Evolutionary conservation across 768 basidiomycete genomes (phyloP), one percentile per base, ranked within the genome.

Genomic region (Russula emetica): DNA sequence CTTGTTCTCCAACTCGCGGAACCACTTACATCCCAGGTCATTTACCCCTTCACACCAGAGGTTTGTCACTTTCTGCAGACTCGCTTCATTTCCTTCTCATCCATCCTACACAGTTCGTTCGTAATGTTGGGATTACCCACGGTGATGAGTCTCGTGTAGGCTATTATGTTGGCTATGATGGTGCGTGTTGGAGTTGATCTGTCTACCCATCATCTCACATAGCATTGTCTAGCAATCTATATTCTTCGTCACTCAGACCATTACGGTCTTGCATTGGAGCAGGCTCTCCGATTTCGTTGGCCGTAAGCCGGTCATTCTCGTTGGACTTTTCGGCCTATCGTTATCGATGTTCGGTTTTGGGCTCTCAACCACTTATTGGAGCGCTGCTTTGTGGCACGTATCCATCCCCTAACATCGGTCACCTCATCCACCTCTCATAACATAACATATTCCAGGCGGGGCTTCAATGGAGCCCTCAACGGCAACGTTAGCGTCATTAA

Each of bases 291-390:
- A 92, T 66, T 76, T 79, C 44, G 72, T 91, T 40, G 90, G 90
- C 26, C 84, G 90, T 51, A 90, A 87, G 67, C 89, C 90, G 0
- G 83, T 92, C 28, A 82, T 91, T 63, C 76, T 91, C 60, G 78
- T 72, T 0, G 90, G 90, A 2, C 74, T 91, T 1, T 73, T 81
- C 32, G 90, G 89, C 4, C 70, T 90, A 18, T 82, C 85, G 0
- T 38, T 81, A 13, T 88, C 87, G 0, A 89, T 90, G 85, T 84
- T 83, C 59, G 84, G 81, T 70, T 90, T 91, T 67, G 90, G 89
- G n/a, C 72, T 92, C 18, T 88, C 87, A 0, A 84, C 72, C 58
- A 85, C 86, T 0, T 90, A 87, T 69, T 83, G 79, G 82, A 84
- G 83, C 8, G 75, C 86, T 4, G 81, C 88, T 16, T 20, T 79